Evolutionary conservation across 306 rosid genomes (phyloP).

Genomic region (Acacia acuminata): DNA sequence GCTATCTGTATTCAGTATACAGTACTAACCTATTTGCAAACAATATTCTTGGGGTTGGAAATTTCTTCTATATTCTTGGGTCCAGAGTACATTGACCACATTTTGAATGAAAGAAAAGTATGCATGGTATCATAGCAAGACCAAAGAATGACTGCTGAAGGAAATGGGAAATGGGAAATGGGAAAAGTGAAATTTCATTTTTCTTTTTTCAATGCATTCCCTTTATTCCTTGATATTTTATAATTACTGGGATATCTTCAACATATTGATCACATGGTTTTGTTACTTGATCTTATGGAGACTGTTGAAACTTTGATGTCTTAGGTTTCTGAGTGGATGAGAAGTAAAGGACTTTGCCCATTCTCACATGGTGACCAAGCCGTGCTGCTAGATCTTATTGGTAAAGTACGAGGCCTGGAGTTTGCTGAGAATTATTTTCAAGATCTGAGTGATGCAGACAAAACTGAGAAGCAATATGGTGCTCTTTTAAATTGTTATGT

Average conservation of each 20-base stretch:
- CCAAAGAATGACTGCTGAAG: neutral
- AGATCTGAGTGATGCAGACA: conserved; percentile 46
- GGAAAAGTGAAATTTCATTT: neutral
- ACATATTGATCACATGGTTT: neutral
- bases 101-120: neutral
- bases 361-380: conserved; percentile 52
- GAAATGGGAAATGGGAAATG: neutral
- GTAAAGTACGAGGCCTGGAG: conserved; percentile 62
- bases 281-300: neutral
- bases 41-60: neutral
- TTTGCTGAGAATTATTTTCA: conserved; percentile 63
- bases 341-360: conserved; percentile 44
- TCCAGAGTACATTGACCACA: neutral
- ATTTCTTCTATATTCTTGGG: too few relatives aligned
- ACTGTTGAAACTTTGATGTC: neutral
- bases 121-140: neutral
- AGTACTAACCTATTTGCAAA: neutral
- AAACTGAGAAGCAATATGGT: conserved; percentile 52
- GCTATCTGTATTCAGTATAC: neutral
- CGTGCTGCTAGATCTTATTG: conserved; percentile 60
- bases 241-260: conserved; percentile 2
- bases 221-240: neutral
- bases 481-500: conserved; percentile 77
- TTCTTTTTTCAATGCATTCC: neutral
- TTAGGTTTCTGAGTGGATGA: conserved; percentile 82